Conservation (phyloP, 2,329 filamentous ascomycete genomes). For the Colletotrichum truncatum region DNA sequence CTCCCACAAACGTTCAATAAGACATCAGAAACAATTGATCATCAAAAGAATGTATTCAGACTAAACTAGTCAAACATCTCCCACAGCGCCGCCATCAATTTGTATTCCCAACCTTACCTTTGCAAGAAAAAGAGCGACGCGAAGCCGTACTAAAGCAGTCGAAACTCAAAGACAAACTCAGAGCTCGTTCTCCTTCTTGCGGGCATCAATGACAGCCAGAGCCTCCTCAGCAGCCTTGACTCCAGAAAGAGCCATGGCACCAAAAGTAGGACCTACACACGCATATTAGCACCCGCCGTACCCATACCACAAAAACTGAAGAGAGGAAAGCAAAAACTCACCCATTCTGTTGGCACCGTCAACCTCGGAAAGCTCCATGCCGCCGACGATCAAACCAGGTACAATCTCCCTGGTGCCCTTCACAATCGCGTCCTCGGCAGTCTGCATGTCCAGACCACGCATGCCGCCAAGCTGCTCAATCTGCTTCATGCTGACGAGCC, state of each 20-base stretch:
- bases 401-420: conserved; percentile 90
- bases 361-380: conserved; percentile 92
- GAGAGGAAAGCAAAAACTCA: conserved; percentile 28
- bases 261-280: conserved; percentile 58
- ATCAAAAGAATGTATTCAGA: too few relatives aligned
- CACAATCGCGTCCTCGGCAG: conserved; percentile 91
- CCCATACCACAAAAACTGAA: neutral
- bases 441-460: conserved; percentile 93
- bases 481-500: conserved; percentile 87
- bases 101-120: too few relatives aligned
- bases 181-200: conserved; percentile 80
- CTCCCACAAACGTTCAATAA: too few relatives aligned
- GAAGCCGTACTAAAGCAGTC: neutral
- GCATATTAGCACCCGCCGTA: neutral
- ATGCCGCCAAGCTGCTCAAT: conserved; percentile 89
- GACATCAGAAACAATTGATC: too few relatives aligned
- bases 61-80: too few relatives aligned
- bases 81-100: too few relatives aligned
- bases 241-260: conserved; percentile 87
- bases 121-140: neutral
- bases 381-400: conserved; percentile 89
- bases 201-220: conserved; percentile 77
- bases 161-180: conserved; percentile 37
- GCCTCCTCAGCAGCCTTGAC: conserved; percentile 93
- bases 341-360: conserved; percentile 94